Percentiles rank a stretch among this genome's conserved stretches.
Evolutionary conservation across 495 filamentous ascomycete genomes (phyloP).

Genomic region (Xylaria curta): DNA sequence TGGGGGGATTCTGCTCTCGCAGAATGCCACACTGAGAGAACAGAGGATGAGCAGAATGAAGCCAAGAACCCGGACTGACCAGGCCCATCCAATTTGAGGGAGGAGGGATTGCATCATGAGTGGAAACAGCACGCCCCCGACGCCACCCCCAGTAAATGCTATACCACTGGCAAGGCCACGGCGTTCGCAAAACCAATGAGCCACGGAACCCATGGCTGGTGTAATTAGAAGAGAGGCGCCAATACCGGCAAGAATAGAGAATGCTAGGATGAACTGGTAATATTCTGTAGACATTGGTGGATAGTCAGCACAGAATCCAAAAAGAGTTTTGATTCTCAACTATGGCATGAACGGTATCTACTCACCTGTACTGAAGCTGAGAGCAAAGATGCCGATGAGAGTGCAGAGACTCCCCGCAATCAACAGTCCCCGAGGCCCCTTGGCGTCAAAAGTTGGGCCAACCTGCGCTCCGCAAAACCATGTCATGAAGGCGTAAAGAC

Average conservation of each 20-base stretch:
- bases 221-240: constrained; percentile 66
- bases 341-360: not conserved
- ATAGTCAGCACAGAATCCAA: constrained; percentile 21
- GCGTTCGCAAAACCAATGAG: constrained; percentile 67
- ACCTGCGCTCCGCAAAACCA: constrained; percentile 70
- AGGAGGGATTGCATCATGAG: constrained; percentile 59
- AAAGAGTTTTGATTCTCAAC: constrained; percentile 1
- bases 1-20: constrained; percentile 21
- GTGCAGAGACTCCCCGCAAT: constrained; percentile 58
- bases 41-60: constrained; percentile 63
- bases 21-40: constrained; percentile 56
- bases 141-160: constrained; percentile 62
- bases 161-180: constrained; percentile 68
- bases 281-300: constrained; percentile 53
- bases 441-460: constrained; percentile 68
- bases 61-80: constrained; percentile 65
- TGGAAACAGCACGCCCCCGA: constrained; percentile 68
- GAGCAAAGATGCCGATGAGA: constrained; percentile 60
- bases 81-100: constrained; percentile 59
- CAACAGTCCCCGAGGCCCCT: constrained; percentile 61
- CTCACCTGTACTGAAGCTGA: constrained; percentile 54
- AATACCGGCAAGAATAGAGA: constrained; percentile 61
- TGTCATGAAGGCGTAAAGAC: constrained; percentile 65
- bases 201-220: constrained; percentile 63
- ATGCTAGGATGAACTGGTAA: constrained; percentile 71